Percentiles rank a stretch among this genome's conserved stretches.
Conservation (phyloP, 177 flowering plant species). For the Telopea speciosissima region DNA sequence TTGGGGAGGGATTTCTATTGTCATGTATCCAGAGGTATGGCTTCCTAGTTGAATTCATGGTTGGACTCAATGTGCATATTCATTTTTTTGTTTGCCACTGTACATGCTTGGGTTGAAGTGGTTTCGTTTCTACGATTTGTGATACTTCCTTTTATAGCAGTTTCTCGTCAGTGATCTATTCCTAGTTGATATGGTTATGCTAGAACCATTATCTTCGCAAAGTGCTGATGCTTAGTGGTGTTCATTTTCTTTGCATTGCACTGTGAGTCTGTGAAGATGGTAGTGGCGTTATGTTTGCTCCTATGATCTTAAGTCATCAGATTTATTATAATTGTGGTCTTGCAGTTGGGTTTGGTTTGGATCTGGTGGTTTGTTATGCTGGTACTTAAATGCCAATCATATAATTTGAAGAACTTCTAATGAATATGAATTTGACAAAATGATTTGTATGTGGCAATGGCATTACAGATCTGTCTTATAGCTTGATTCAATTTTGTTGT, state of each 20-base stretch:
- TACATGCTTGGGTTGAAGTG: background rate
- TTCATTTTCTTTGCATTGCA: background rate
- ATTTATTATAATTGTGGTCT: background rate
- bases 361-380: background rate
- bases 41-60: background rate
- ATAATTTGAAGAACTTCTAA: background rate
- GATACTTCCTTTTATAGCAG: background rate
- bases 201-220: background rate
- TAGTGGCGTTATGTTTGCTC: background rate
- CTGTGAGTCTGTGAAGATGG: background rate
- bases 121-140: background rate
- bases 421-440: background rate
- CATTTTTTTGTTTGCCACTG: background rate
- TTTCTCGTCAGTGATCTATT: background rate
- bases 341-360: background rate
- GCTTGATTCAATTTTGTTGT: background rate
- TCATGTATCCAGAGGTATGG: constrained; percentile 76
- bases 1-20: constrained; percentile 77
- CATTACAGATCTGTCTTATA: background rate
- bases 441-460: background rate
- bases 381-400: background rate
- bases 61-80: background rate
- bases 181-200: background rate
- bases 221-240: background rate
- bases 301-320: background rate